Evolutionary conservation across 305 asterid species (phyloP).

Genomic region (Rubia peregrina): DNA sequence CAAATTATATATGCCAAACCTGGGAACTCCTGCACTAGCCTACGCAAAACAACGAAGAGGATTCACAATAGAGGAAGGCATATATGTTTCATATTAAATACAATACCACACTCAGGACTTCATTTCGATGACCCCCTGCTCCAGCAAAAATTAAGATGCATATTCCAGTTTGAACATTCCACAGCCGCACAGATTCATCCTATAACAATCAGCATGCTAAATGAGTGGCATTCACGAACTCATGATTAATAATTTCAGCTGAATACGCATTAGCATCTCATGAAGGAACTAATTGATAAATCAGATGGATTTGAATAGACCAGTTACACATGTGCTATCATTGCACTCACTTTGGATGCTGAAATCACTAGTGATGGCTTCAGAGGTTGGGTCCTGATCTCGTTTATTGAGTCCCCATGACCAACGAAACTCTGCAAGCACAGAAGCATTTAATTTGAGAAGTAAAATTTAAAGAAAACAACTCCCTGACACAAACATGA

Average conservation of each 20-base stretch:
- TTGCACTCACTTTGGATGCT: slow-evolving; percentile 77
- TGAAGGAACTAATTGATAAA: background rate
- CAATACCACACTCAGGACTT: slow-evolving; percentile 95
- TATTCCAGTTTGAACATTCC: slow-evolving; percentile 96
- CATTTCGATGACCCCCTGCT: slow-evolving; percentile 99
- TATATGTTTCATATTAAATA: background rate
- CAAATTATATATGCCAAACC: background rate
- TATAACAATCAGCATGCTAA: slow-evolving; percentile 21
- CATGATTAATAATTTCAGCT: background rate
- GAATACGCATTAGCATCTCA: background rate
- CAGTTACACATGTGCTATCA: slow-evolving; percentile 1
- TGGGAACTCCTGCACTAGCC: slow-evolving; percentile 3
- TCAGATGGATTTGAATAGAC: slow-evolving; percentile 4
- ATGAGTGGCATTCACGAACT: background rate
- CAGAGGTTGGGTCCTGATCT: slow-evolving; percentile 79
- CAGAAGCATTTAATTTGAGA: background rate
- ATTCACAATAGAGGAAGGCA: background rate
- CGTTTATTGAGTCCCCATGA: slow-evolving; percentile 93
- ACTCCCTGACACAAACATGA: background rate
- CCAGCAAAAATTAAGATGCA: slow-evolving; percentile 98
- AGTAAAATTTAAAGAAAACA: background rate
- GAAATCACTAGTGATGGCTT: slow-evolving; percentile 89
- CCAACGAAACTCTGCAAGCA: slow-evolving; percentile 82
- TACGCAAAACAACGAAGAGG: background rate
- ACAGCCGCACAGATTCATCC: slow-evolving; percentile 98